Evolutionary conservation across 495 filamentous ascomycete species (phyloP).

Genomic region (Amniculicola lignicola): DNA sequence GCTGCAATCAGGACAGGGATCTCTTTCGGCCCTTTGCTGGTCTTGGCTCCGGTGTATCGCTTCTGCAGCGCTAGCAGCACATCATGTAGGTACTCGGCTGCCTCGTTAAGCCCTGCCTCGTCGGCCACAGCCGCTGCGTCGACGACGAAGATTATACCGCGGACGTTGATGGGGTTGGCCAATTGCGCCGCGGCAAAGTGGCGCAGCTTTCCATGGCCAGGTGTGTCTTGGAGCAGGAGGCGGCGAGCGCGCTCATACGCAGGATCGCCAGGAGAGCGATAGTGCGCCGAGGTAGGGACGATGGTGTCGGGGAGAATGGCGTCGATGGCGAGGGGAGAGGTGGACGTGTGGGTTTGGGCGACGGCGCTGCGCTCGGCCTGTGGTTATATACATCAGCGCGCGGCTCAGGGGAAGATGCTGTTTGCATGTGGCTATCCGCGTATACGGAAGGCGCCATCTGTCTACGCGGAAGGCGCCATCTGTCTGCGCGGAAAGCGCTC

Average conservation of each 20-base stretch:
- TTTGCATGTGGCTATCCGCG: background rate
- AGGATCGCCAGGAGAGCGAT: slow-evolving; percentile 67
- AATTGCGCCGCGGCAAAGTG: slow-evolving; percentile 42
- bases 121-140: slow-evolving; percentile 75
- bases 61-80: slow-evolving; percentile 77
- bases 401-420: too few relatives aligned
- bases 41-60: slow-evolving; percentile 56
- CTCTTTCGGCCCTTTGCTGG: slow-evolving; percentile 56
- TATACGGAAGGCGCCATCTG: too few relatives aligned
- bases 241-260: slow-evolving; percentile 60
- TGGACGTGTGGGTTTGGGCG: slow-evolving; percentile 75
- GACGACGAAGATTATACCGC: slow-evolving; percentile 81
- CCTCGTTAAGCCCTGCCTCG: slow-evolving; percentile 52
- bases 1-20: slow-evolving; percentile 80
- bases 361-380: slow-evolving; percentile 51
- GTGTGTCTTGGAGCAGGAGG: slow-evolving; percentile 82
- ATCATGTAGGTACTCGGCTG: slow-evolving; percentile 82
- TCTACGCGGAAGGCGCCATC: too few relatives aligned
- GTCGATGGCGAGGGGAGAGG: slow-evolving; percentile 67
- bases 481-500: too few relatives aligned
- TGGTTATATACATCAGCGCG: background rate
- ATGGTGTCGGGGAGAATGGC: slow-evolving; percentile 61
- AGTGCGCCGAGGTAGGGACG: slow-evolving; percentile 61
- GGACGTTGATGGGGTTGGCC: slow-evolving; percentile 49
- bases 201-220: slow-evolving; percentile 91